Base-by-base conservation (phyloP, 805 yeast species). In the Monosporozyma servazzii region DNA sequence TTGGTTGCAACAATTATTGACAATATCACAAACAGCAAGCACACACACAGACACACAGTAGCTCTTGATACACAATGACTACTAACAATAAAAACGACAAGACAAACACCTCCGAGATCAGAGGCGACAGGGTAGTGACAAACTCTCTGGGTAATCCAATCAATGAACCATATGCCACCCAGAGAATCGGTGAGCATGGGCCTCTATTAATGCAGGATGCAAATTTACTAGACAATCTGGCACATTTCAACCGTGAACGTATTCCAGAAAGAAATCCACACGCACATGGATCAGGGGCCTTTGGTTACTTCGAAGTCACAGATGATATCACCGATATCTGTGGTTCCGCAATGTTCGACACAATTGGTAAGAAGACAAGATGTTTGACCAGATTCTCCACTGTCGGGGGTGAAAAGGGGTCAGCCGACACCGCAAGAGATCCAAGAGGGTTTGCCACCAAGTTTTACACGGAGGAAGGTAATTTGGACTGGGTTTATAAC, bases 221-320 rank as follows among this genome's bases (percentile, higher is more conserved):
- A 71, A 82, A 82, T 65, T 72, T 88, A 69, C 76, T 88, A 60
- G 96, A 88, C 62, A 77, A 88, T 2, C 70, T 88, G 52, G 90
- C 95, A 20, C 96, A 87, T 68, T 88, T 88, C 62, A 95, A 86
- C 71, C 77, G 95, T 59, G 96, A 88, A 71, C 75, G 96, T 70
- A 84, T 88, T 57, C 96, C 96, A 11, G 96, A 88, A 72, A 77
- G 96, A 71, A 95, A 88, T 52, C 96, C 88, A 36, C 96, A 88
- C 65, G 96, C 96, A 50, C 88, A 88, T 67, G 96, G 96, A 59
- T 85, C 90, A 13, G 96, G 96, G 64, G 96, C 96, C 9, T 86
- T 75, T 66, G 96, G 96, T 58, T 78, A 75, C 58, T 88, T 88
- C 66, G 95, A 86, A 68, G 90, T 84, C 49, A 88, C 96, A 11